A percentile compares a stretch with the other conserved stretches of the same genome.
Conservation (phyloP, 2,329 filamentous ascomycete species). For the Calonectria pteridis region DNA sequence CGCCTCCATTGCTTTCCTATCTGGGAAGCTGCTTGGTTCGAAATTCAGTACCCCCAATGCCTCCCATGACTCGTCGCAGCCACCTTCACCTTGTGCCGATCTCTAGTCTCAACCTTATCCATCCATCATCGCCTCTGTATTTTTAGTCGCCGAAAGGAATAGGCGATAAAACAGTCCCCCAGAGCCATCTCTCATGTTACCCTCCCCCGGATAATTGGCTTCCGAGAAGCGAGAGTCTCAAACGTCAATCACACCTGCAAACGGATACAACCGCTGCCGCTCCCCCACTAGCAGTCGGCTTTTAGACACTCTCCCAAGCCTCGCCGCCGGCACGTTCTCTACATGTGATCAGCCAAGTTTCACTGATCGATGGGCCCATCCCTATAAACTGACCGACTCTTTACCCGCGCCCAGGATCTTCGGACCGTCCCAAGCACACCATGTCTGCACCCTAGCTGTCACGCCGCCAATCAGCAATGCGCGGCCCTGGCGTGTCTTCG, state of each 20-base stretch:
- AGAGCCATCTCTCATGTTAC: background rate
- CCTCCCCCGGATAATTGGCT: background rate
- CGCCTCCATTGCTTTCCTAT: background rate
- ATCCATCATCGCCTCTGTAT: background rate
- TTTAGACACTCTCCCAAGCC: background rate
- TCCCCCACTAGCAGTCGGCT: slow-evolving; percentile 9
- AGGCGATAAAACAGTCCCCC: background rate
- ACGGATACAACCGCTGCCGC: slow-evolving; percentile 10
- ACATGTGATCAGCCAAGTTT: slow-evolving; percentile 25
- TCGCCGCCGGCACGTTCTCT: slow-evolving; percentile 8
- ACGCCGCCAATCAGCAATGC: slow-evolving; percentile 35
- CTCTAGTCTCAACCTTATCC: slow-evolving; percentile 9
- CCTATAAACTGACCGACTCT: slow-evolving; percentile 23
- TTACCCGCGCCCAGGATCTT: slow-evolving; percentile 39
- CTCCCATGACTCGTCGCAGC: slow-evolving; percentile 2
- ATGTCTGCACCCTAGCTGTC: slow-evolving; percentile 42
- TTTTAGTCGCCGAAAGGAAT: background rate
- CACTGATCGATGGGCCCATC: slow-evolving; percentile 23
- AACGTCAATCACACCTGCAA: slow-evolving; percentile 2
- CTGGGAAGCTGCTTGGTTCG: background rate
- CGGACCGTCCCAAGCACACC: slow-evolving; percentile 43
- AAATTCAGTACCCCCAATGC: background rate
- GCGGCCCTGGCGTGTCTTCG: background rate
- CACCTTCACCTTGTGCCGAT: slow-evolving; percentile 5
- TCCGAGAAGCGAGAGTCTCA: slow-evolving; percentile 2